Evolutionary conservation across 176 grass and related monocot species (phyloP).

Genomic region (Dendrocalamus sinicus): DNA sequence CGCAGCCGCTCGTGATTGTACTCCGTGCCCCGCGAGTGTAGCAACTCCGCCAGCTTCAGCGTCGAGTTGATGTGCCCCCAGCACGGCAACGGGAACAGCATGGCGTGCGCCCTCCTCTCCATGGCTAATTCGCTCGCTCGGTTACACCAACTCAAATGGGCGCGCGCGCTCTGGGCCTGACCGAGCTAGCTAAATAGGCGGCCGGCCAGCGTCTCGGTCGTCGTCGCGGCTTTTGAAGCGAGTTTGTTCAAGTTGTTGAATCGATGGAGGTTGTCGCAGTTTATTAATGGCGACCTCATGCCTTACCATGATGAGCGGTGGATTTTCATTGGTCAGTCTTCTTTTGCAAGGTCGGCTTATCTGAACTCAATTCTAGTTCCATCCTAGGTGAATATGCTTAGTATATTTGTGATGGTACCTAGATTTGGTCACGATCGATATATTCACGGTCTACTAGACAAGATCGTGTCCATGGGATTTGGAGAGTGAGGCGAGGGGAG

Average conservation of each 20-base stretch:
- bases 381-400: no score
- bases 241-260: not conserved
- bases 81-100: slow-evolving; percentile 71
- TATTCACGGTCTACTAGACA: slow-evolving; percentile 41
- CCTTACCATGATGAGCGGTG: no score
- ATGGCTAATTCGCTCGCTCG: not conserved
- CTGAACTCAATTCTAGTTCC: no score
- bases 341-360: no score
- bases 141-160: not conserved
- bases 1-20: slow-evolving; percentile 54
- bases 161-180: not conserved
- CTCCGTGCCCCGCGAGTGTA: slow-evolving; percentile 61
- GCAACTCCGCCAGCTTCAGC: slow-evolving; percentile 59
- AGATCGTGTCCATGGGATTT: no score
- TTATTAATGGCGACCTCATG: no score
- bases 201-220: not conserved
- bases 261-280: no score
- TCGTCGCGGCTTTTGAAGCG: slow-evolving; percentile 40
- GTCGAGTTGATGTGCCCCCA: slow-evolving; percentile 71
- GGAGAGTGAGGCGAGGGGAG: no score
- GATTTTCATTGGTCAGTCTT: no score
- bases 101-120: slow-evolving; percentile 46
- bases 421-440: slow-evolving; percentile 50
- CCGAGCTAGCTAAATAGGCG: not conserved
- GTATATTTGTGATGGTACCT: slow-evolving; percentile 33